A percentile compares a stretch with the other conserved stretches of the same genome.
phyloP scores from a whole-genome alignment of 495 filamentous ascomycete genomes.

The Lepidopterella palustris region DNA sequence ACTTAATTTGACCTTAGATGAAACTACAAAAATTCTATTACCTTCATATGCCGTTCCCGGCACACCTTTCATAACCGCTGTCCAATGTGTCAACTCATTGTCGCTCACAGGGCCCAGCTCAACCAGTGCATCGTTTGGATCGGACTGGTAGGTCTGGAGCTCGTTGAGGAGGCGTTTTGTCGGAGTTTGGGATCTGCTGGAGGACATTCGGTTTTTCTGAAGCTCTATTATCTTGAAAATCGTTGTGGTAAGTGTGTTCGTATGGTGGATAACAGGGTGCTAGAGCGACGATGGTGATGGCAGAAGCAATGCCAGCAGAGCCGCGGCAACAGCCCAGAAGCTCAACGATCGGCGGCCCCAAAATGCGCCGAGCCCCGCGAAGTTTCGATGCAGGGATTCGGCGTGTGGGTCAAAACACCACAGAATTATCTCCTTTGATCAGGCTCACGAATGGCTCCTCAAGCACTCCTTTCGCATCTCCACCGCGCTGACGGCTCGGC shows the following conservation, averaged over 20 bases:
- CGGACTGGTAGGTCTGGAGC: constrained; percentile 51
- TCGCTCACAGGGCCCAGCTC: constrained; percentile 64
- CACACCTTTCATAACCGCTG: constrained; percentile 70
- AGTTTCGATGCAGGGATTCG: not conserved
- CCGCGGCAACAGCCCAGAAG: not conserved
- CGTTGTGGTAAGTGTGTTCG: not conserved
- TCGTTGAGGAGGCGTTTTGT: constrained; percentile 61
- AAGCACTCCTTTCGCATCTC: constrained; percentile 39
- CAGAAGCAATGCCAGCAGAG: not conserved
- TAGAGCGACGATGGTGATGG: not conserved
- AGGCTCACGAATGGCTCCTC: constrained; percentile 12
- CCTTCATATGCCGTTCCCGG: constrained; percentile 65
- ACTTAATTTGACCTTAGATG: too few species aligned
- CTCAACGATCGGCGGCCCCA: not conserved
- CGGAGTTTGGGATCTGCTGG: constrained; percentile 19
- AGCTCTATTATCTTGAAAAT: not conserved
- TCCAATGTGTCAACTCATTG: constrained; percentile 67
- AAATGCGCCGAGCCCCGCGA: constrained; percentile 3
- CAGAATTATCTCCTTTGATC: not conserved
- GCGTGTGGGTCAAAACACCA: not conserved
- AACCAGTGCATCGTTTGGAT: constrained; percentile 50
- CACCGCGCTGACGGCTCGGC: constrained; percentile 81
- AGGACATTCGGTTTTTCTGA: not conserved
- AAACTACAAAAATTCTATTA: constrained; percentile 30
- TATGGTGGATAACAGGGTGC: not conserved